These are phyloP conservation scores for Linanthus parryae DNA, from an alignment of 148 eudicot genomes.

Conservation along the genomic window DNA sequence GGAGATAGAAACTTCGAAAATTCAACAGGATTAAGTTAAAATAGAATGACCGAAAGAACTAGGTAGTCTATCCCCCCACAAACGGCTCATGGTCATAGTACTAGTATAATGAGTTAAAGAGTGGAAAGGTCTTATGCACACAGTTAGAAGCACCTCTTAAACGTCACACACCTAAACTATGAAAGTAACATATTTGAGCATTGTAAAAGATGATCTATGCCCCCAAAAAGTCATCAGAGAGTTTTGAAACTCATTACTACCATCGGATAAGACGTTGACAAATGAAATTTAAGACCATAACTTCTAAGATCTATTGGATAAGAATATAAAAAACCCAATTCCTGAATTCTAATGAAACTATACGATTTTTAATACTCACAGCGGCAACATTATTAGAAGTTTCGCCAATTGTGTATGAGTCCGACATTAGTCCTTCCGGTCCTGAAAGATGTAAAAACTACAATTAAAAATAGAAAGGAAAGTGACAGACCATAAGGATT, in stretches of 20 bases:
- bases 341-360: not conserved
- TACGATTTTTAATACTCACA: conserved; percentile 5
- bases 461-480: too few relatives aligned
- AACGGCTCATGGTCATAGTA: too few relatives aligned
- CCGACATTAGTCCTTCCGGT: conserved; percentile 7
- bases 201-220: not conserved
- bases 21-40: not conserved
- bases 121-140: too few relatives aligned
- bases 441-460: conserved; percentile 12
- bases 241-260: too few relatives aligned
- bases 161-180: not conserved
- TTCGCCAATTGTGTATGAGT: not conserved
- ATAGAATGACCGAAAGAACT: not conserved
- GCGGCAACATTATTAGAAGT: not conserved
- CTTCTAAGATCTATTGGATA: not conserved
- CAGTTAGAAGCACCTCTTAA: not conserved
- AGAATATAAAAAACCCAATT: not conserved
- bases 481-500: too few relatives aligned
- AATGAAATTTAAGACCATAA: not conserved
- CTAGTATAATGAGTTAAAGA: too few relatives aligned
- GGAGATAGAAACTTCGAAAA: not conserved
- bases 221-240: not conserved
- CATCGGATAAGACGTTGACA: not conserved
- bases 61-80: not conserved
- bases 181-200: not conserved